phyloP scores from a whole-genome alignment of 1,284 basidiomycete species.

The Boletus chippewaensis region DNA sequence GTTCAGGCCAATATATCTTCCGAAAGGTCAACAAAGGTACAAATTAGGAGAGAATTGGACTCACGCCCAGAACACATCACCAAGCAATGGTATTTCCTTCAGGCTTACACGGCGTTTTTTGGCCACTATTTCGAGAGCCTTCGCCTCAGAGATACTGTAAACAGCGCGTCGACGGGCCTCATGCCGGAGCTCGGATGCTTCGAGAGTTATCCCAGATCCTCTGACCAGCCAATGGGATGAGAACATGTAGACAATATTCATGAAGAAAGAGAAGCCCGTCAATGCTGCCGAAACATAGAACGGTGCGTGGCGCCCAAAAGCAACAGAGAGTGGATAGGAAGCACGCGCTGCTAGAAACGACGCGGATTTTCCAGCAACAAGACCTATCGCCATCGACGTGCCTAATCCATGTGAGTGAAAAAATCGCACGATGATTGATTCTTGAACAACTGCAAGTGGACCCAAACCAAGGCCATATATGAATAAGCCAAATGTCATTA shows the following conservation, averaged over 20 bases:
- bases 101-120: constrained; percentile 57
- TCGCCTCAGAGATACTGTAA: constrained; percentile 47
- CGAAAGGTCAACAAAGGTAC: constrained; percentile 12
- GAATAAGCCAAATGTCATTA: constrained; percentile 69
- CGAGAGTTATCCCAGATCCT: constrained; percentile 53
- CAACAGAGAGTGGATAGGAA: constrained; percentile 68
- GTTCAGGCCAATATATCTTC: constrained; percentile 63
- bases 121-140: constrained; percentile 59
- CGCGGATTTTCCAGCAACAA: constrained; percentile 70
- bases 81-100: constrained; percentile 55
- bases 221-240: constrained; percentile 57
- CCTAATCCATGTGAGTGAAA: constrained; percentile 74
- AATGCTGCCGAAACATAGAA: constrained; percentile 66
- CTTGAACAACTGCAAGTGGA: constrained; percentile 70
- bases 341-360: constrained; percentile 71
- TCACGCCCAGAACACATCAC: constrained; percentile 77
- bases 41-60: constrained; percentile 22
- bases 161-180: constrained; percentile 44
- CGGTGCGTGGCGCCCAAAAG: constrained; percentile 61
- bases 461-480: constrained; percentile 74
- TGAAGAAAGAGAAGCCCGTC: constrained; percentile 55
- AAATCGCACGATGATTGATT: constrained; percentile 75
- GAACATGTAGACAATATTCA: constrained; percentile 62
- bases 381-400: constrained; percentile 69
- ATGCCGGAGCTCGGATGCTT: constrained; percentile 52